phyloP scores from a whole-genome alignment of 495 filamentous ascomycete species.

The Neohortaea acidophila region DNA sequence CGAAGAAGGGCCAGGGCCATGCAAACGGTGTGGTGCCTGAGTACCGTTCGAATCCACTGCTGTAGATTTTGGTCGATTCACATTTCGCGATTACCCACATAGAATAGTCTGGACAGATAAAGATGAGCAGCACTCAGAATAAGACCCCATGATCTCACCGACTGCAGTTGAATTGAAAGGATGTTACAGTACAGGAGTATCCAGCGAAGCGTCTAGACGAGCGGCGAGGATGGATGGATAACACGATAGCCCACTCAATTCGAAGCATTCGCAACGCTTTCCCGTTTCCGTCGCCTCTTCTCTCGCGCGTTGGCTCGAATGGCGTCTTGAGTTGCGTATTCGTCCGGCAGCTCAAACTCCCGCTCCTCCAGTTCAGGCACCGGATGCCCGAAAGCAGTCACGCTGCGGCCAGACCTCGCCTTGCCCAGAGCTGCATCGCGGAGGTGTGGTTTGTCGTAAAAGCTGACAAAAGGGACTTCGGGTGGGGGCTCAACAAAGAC shows the following conservation, averaged over 20 bases:
- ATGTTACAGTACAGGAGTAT: too few relatives aligned
- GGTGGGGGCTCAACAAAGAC: slow-evolving; percentile 21
- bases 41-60: slow-evolving; percentile 47
- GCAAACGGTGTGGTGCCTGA: slow-evolving; percentile 39
- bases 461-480: slow-evolving; percentile 63
- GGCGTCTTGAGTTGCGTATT: slow-evolving; percentile 51
- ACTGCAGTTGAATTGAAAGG: too few relatives aligned
- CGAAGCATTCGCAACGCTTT: slow-evolving; percentile 12
- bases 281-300: slow-evolving; percentile 29
- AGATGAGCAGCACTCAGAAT: too few relatives aligned
- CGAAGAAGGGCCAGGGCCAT: slow-evolving; percentile 31
- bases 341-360: slow-evolving; percentile 62
- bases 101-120: too few relatives aligned
- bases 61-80: too few relatives aligned
- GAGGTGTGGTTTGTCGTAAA: slow-evolving; percentile 62
- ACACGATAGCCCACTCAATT: too few relatives aligned
- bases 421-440: slow-evolving; percentile 58
- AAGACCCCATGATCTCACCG: too few relatives aligned
- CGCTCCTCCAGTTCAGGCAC: slow-evolving; percentile 53
- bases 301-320: slow-evolving; percentile 50
- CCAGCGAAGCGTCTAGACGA: too few relatives aligned
- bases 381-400: slow-evolving; percentile 62
- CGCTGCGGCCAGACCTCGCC: slow-evolving; percentile 39
- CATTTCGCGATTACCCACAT: too few relatives aligned
- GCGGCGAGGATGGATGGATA: too few relatives aligned